These are phyloP conservation scores for Hygrophila difformis DNA, from an alignment of 257 asterid species.

Conservation along the genomic window DNA sequence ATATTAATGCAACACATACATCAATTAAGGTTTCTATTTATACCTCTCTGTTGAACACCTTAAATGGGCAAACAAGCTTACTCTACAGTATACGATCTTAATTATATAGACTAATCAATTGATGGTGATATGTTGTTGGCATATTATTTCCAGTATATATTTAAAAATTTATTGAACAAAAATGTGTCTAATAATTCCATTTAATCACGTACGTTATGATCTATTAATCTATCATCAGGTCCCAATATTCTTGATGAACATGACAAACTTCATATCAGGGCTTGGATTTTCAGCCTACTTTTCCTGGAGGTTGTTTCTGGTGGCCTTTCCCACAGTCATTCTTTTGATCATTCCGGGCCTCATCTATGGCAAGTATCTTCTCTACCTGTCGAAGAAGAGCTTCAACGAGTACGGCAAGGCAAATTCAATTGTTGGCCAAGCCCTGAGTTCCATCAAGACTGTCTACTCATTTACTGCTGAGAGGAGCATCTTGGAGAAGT, in stretches of 20 bases:
- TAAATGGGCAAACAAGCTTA: too few species aligned
- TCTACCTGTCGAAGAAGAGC: conserved; percentile 37
- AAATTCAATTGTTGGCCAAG: conserved; percentile 53
- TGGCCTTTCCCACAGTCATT: conserved; percentile 59
- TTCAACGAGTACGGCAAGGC: conserved; percentile 64
- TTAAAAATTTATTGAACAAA: too few species aligned
- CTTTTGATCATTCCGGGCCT: conserved; percentile 64
- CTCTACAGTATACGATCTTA: too few species aligned
- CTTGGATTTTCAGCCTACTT: conserved; percentile 53
- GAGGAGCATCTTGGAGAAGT: conserved; percentile 48
- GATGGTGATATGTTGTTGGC: too few species aligned
- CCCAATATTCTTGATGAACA: conserved; percentile 70
- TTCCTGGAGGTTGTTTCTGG: conserved; percentile 67
- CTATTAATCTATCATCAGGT: conserved; percentile 28
- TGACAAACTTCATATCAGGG: conserved; percentile 65
- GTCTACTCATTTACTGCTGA: conserved; percentile 85
- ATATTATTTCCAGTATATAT: too few species aligned
- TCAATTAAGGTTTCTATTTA: too few species aligned
- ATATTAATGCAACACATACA: too few species aligned
- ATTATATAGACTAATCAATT: too few species aligned
- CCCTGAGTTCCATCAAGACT: conserved; percentile 71
- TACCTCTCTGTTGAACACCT: too few species aligned
- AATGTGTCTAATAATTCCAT: neutral
- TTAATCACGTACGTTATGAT: neutral
- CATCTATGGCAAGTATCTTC: conserved; percentile 61